A percentile compares a stretch with the other conserved stretches of the same genome.
These are phyloP conservation scores for Rhodotorula toruloides DNA, from an alignment of 768 basidiomycete species.

Conservation along the genomic window DNA sequence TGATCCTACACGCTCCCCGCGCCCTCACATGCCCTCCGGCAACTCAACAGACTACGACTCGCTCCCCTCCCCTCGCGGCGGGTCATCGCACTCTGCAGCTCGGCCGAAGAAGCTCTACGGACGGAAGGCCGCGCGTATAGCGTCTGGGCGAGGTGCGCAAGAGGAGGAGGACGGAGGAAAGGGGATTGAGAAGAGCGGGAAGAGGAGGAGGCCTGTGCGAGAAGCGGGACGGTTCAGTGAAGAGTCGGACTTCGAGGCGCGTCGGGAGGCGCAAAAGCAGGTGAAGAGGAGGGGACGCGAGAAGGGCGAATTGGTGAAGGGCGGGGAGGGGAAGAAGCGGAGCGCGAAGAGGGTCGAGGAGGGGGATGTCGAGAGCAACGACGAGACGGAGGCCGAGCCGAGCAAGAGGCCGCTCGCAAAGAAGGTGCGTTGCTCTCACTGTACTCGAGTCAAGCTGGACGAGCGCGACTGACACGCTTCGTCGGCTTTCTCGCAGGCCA, in stretches of 20 bases:
- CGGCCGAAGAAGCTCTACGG: too few relatives aligned
- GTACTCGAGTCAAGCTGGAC: background rate
- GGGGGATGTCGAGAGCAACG: background rate
- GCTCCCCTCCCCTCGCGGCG: slow-evolving; percentile 1
- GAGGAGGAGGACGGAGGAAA: too few relatives aligned
- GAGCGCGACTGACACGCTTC: too few relatives aligned
- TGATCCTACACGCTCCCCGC: background rate
- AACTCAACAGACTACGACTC: slow-evolving; percentile 16
- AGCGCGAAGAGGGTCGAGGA: background rate
- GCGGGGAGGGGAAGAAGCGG: background rate
- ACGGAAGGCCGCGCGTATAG: too few relatives aligned
- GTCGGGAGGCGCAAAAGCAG: too few relatives aligned
- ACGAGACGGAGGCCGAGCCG: background rate
- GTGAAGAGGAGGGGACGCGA: too few relatives aligned
- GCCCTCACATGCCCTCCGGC: background rate
- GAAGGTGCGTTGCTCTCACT: background rate
- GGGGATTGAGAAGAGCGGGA: too few relatives aligned
- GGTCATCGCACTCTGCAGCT: background rate
- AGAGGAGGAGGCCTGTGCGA: background rate
- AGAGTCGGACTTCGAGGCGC: background rate
- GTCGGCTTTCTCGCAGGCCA: too few relatives aligned
- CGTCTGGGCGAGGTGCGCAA: too few relatives aligned
- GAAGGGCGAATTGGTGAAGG: background rate
- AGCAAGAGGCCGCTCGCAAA: background rate
- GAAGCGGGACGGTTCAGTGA: background rate